Percentiles rank a stretch among this genome's conserved stretches.
Evolutionary conservation across 768 basidiomycete genomes (phyloP).

Genomic region (Trichaptum fuscoviolaceum): DNA sequence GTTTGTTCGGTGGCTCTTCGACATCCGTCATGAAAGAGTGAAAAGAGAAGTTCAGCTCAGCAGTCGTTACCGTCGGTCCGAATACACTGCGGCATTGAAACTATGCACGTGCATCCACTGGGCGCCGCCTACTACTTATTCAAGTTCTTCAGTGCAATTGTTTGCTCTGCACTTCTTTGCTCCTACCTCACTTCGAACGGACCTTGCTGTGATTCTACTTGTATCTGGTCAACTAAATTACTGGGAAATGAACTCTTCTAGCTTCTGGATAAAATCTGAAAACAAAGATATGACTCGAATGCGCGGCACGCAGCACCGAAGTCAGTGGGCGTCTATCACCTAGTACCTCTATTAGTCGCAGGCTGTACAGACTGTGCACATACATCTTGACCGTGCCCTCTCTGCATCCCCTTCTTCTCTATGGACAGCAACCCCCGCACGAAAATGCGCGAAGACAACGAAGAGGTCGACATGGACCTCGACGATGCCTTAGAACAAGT

Average conservation of each 20-base stretch:
- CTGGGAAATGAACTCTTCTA: too few relatives aligned
- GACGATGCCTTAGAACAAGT: neutral
- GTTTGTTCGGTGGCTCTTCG: neutral
- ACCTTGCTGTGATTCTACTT: neutral
- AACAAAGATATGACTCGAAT: neutral
- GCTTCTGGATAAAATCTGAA: too few relatives aligned
- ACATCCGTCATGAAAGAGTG: neutral
- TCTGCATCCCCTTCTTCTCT: neutral
- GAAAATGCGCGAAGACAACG: neutral
- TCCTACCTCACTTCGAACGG: neutral
- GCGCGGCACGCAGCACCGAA: neutral
- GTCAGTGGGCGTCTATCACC: neutral
- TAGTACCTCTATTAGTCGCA: neutral
- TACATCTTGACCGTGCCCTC: neutral
- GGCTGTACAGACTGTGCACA: neutral
- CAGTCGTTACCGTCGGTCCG: neutral
- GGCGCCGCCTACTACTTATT: too few relatives aligned
- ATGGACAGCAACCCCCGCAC: neutral
- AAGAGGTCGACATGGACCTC: neutral
- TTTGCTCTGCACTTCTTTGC: too few relatives aligned
- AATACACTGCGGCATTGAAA: neutral
- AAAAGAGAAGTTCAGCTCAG: too few relatives aligned
- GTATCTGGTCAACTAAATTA: neutral
- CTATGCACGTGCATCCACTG: neutral
- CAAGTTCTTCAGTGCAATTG: too few relatives aligned